Base-by-base conservation (phyloP, 164 flowering plant genomes). In the Magnolia changhungtana region DNA sequence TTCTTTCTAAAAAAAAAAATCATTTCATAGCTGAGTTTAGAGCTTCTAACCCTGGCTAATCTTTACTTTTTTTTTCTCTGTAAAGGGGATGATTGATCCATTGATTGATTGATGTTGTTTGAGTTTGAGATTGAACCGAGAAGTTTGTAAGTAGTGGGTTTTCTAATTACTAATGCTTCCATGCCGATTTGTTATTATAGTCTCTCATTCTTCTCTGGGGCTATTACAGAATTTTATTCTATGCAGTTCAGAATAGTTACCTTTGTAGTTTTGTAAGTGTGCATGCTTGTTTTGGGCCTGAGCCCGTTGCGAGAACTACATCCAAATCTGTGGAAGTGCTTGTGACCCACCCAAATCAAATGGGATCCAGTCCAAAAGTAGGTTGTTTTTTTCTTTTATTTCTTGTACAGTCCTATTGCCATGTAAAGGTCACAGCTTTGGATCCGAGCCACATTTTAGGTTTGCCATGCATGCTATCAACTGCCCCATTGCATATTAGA, bases 51-150 rank as follows among this genome's bases (percentile, higher is more conserved):
- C 67, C 51, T 77, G 88, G 86, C 84, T 79, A 83, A 78, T 82
- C 68, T 80, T 78, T 37, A 37, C 45, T 0, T 65, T 58, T 37
- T 4, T 76, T 82, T 79, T 80, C 20, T 11, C 11, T 78, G 92
- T 89, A 92, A 91, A 91, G 90, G 69, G 82, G 88, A 37, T 84
- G 79, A 76, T 81, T 80, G 73, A 78, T 89, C 89, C 85, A 88
- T 89, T 90, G 90, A 87, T 89, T 88, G 85, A 84, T 89, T 84
- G 68, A 10, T 65, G 68, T 65, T 65, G 13, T 65, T 65, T 37
- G 45, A 23, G 68, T n/a, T 65, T 23, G 21, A 65, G 13, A 14
- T 7, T 23, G 68, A 65, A 23, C 11, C 0, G 13, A 65, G 68
- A 65, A 65, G 68, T 24, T 24, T 65, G 68, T 3, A 65, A 24